phyloP scores from a whole-genome alignment of 345 rosid species.

The Camelina sativa region DNA sequence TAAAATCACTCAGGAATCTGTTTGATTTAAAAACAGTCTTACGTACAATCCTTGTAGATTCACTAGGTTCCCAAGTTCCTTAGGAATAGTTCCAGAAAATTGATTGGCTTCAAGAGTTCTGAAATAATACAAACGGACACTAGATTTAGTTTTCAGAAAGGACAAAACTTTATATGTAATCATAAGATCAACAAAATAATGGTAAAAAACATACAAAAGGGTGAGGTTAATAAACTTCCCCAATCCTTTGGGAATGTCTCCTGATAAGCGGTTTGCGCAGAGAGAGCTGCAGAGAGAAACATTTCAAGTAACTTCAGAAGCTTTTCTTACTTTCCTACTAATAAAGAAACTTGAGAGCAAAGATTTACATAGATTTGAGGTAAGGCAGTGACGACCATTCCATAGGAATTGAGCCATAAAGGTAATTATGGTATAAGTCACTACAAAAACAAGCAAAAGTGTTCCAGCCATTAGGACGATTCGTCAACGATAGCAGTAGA shows the following conservation, averaged over 20 bases:
- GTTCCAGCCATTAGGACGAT: not conserved
- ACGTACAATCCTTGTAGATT: conserved; percentile 51
- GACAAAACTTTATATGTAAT: not conserved
- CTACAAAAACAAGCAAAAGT: conserved; percentile 42
- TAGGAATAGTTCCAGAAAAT: conserved; percentile 55
- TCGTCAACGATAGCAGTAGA: not conserved
- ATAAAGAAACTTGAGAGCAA: conserved; percentile 10
- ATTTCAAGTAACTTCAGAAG: conserved; percentile 8
- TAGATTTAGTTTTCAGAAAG: not conserved
- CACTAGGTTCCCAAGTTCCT: conserved; percentile 54
- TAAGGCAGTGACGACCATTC: conserved; percentile 58
- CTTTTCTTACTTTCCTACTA: not conserved
- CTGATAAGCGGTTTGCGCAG: conserved; percentile 59
- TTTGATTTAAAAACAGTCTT: not conserved
- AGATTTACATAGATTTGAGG: conserved; percentile 56
- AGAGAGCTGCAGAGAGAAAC: conserved; percentile 48
- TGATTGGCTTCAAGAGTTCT: conserved; percentile 60
- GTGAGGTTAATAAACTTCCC: conserved; percentile 55
- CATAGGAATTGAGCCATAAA: conserved; percentile 61
- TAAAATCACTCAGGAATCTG: not conserved
- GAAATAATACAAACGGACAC: not conserved
- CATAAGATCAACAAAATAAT: not conserved
- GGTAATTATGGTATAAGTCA: conserved; percentile 59
- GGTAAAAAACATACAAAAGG: conserved; percentile 1
- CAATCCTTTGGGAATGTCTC: conserved; percentile 56